Conservation (phyloP, 345 rosid genomes). For the Brassica rapa region DNA sequence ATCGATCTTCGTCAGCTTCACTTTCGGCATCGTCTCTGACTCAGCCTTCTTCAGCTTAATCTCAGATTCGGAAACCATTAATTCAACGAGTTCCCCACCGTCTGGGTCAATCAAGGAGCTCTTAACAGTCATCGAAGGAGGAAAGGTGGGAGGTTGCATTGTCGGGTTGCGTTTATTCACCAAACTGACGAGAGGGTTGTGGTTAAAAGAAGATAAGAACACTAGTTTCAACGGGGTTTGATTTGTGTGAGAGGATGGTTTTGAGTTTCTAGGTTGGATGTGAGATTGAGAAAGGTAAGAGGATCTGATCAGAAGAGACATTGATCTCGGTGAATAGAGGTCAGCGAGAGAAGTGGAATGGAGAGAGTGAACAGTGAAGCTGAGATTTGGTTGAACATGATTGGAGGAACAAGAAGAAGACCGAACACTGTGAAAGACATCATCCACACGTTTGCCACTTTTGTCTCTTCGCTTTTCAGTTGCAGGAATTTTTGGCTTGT, state of each 20-base stretch:
- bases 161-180: conserved; percentile 35
- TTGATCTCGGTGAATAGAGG: conserved; percentile 4
- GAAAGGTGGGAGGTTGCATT: conserved; percentile 21
- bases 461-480: conserved; percentile 23
- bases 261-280: conserved; percentile 23
- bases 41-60: conserved; percentile 53
- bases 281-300: conserved; percentile 32
- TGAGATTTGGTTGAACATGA: conserved; percentile 38
- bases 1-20: conserved; percentile 67
- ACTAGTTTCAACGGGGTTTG: conserved; percentile 17
- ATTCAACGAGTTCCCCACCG: conserved; percentile 76
- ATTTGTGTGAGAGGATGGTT: conserved; percentile 27
- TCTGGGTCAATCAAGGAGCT: conserved; percentile 94
- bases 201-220: conserved; percentile 38
- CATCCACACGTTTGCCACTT: conserved; percentile 55
- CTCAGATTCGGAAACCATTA: conserved; percentile 63
- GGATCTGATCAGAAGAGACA: conserved; percentile 61
- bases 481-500: conserved; percentile 12
- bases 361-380: conserved; percentile 28
- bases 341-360: conserved; percentile 33
- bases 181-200: conserved; percentile 42
- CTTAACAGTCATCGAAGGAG: conserved; percentile 37
- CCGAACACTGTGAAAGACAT: conserved; percentile 28
- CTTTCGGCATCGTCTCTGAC: conserved; percentile 68
- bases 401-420: conserved; percentile 18